A percentile compares a stretch with the other conserved stretches of the same genome.
These are phyloP conservation scores for Solanum piurae DNA, from an alignment of 257 asterid genomes.

Conservation along the genomic window DNA sequence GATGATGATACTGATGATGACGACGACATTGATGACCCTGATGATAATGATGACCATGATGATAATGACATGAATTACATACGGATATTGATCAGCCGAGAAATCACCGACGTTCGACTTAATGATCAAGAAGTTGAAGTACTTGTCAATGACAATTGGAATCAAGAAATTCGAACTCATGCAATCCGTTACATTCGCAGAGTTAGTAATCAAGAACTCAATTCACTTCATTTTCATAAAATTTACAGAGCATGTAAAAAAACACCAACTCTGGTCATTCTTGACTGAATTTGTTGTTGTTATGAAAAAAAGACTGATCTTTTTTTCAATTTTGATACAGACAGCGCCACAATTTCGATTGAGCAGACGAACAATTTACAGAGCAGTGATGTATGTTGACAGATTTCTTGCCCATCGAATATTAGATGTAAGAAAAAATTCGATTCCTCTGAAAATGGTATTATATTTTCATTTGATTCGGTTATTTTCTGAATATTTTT, in stretches of 20 bases:
- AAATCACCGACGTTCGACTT: background rate
- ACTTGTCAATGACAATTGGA: conserved; percentile 10
- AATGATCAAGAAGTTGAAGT: background rate
- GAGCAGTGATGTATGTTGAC: conserved; percentile 40
- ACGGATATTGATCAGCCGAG: background rate
- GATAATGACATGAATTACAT: background rate
- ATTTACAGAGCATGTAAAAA: conserved; percentile 13
- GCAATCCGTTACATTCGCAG: conserved; percentile 37
- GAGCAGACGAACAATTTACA: conserved; percentile 33
- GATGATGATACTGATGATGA: background rate
- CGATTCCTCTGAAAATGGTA: background rate
- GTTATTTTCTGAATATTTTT: background rate
- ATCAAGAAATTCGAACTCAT: conserved; percentile 30
- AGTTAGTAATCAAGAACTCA: conserved; percentile 3
- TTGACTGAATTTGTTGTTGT: too few species aligned
- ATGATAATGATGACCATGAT: background rate
- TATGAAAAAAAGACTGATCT: too few species aligned
- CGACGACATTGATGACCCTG: background rate
- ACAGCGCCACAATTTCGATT: too few species aligned
- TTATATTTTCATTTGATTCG: background rate
- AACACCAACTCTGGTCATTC: too few species aligned
- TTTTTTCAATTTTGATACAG: conserved; percentile 1
- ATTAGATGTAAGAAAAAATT: conserved; percentile 24
- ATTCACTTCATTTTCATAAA: background rate
- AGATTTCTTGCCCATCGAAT: conserved; percentile 36